Base-by-base conservation (phyloP, 441 rosid species). In the Jatropha multifida region DNA sequence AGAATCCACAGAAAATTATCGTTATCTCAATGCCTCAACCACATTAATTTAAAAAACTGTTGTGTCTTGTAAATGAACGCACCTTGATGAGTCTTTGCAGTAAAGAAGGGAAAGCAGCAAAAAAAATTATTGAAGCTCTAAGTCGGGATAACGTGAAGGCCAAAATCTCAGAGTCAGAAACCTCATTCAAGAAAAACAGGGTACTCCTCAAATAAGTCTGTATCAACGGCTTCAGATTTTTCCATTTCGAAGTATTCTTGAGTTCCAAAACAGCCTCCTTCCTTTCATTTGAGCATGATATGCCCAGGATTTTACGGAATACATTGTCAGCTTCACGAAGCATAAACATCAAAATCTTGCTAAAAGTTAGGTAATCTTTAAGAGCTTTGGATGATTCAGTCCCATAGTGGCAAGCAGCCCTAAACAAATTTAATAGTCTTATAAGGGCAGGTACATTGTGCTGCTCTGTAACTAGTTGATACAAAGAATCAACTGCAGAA, bases 181-280 rank as follows among this genome's bases (percentile, higher is more conserved):
- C 84, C 83, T 89, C 90, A 73, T 87, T 85, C 69, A 91, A 83
- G 73, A 92, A 88, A 83, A 82, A 85, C 79, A 94, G 55, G 61
- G 94, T 94, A 79, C 93, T 96, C 78, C 90, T 85, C 71, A 94
- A 71, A 79, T 85, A 96, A 70, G 93, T 94, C 78, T 89, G 92
- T 72, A 94, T 67, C 75, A 89, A 81, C 7, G 97, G 98, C 81
- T 86, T 88, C 69, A 84, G 44, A 74, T 78, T 83, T 86, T 91
- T 87, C 97, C 97, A 89, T 77, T 90, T 89, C 63, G 90, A 65
- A 74, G 81, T 84, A 80, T 86, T 90, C 84, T 86, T 92, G 81
- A 90, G 73, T 78, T 87, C 90, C 87, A 87, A 79, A 80, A 92
- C 76, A 83, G 81, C 77, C 79, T 86, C 94, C 83, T 85, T 92